Conservation (phyloP, 1,284 basidiomycete species). For the Porogramme epimiltina region DNA sequence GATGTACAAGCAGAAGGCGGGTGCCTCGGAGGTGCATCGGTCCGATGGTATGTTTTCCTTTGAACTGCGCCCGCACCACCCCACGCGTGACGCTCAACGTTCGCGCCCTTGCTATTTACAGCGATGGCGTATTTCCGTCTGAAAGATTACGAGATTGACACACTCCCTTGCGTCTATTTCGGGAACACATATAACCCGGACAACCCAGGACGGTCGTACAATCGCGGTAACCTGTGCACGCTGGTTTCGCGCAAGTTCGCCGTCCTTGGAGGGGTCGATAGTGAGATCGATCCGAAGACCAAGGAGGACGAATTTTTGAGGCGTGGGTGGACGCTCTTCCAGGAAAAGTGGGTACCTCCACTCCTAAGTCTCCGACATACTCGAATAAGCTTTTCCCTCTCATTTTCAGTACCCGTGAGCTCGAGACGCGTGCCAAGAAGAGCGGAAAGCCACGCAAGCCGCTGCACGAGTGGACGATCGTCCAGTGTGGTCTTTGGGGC, state of each 20-base stretch:
- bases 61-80: background rate
- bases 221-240: background rate
- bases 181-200: slow-evolving; percentile 5
- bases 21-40: slow-evolving; percentile 5
- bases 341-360: background rate
- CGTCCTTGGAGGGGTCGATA: slow-evolving; percentile 4
- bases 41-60: slow-evolving; percentile 3
- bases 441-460: too few species aligned
- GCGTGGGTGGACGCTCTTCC: slow-evolving; percentile 5
- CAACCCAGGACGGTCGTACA: slow-evolving; percentile 2
- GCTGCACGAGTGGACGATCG: too few species aligned
- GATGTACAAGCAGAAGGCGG: slow-evolving; percentile 4
- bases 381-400: too few species aligned
- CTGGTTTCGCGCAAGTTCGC: slow-evolving; percentile 9
- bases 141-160: slow-evolving; percentile 9
- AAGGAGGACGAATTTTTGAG: slow-evolving; percentile 7
- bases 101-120: background rate
- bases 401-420: too few species aligned
- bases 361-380: too few species aligned
- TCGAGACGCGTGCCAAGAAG: too few species aligned
- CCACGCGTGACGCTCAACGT: background rate
- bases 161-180: slow-evolving; percentile 4
- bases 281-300: background rate
- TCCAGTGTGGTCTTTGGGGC: too few species aligned
- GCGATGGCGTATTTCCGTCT: slow-evolving; percentile 7